Evolutionary conservation across 2,329 filamentous ascomycete species (phyloP), one percentile per base, ranked within the genome.

Genomic region (Hymenotorrendiella dingleyae): DNA sequence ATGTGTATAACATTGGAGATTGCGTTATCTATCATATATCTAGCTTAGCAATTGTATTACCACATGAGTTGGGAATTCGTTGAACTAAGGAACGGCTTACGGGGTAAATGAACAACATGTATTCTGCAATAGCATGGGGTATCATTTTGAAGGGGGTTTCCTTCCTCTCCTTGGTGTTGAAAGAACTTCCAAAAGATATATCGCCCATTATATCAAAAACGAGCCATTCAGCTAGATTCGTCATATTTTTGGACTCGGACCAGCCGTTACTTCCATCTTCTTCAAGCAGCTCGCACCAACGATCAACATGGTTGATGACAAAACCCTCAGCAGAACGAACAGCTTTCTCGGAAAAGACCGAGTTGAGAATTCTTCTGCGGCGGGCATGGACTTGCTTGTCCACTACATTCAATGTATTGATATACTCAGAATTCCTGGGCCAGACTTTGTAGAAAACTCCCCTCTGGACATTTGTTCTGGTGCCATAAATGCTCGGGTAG

Each of bases 391-490:
- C n/a, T 23, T 34, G 16, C 3, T 26, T 27, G 23, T 47, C 40
- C 7, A 20, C 26, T 5, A 27, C 36, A 8, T 12, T 40, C 8
- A 43, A 35, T 12, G 32, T 37, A 38, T 40, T 44, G 17, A 14
- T 14, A 16, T 20, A 17, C 2, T 44, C 10, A n/a, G 30, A 29
- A 34, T 23, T 28, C 11, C 19, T 36, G 7, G 17, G 32, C 12
- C 6, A 40, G 9, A 36, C 17, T 21, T 26, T 11, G 22, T 47
- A 47, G 16, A 34, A 44, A 11, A 23, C 9, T 9, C 9, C 21
- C 17, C 44, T 44, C n/a, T 41, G 32, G 11, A 44, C 37, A 26
- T 47, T 47, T 11, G 38, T 28, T 23, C 38, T 46, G 8, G 36
- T 9, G 20, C 23, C 32, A 16, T 44, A 36, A n/a, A 44, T 44